Evolutionary conservation across 352 stramenopile genomes (phyloP).

Genomic region (Achlya hypogyna): DNA sequence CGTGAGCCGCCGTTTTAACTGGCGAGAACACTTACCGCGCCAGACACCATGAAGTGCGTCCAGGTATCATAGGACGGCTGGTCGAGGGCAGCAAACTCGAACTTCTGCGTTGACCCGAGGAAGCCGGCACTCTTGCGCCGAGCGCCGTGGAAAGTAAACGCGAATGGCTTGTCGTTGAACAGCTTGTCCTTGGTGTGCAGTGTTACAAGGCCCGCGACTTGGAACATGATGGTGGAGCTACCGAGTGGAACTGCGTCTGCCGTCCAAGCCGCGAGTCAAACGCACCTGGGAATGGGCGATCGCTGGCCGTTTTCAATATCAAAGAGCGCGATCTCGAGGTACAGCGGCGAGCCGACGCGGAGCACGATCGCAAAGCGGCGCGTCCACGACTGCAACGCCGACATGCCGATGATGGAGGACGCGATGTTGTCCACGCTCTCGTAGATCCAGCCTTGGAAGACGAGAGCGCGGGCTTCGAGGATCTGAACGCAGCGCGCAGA

Average conservation of each 20-base stretch:
- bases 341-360: conserved; percentile 33
- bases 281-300: background rate
- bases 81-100: conserved; percentile 13
- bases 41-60: background rate
- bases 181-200: conserved; percentile 20
- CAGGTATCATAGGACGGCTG: conserved; percentile 20
- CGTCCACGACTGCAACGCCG: conserved; percentile 76
- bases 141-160: conserved; percentile 7
- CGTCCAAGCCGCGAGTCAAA: too few species aligned
- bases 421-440: conserved; percentile 72
- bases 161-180: conserved; percentile 19
- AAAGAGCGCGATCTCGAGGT: conserved; percentile 72
- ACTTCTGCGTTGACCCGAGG: background rate
- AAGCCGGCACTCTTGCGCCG: conserved; percentile 19
- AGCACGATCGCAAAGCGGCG: conserved; percentile 49
- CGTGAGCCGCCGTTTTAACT: conserved; percentile 21
- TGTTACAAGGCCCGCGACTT: background rate
- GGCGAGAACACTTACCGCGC: background rate
- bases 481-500: background rate
- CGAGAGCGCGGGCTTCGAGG: conserved; percentile 27
- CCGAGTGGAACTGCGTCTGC: too few species aligned
- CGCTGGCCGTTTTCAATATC: background rate
- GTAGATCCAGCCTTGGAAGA: conserved; percentile 53
- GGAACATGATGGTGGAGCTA: conserved; percentile 10
- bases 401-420: conserved; percentile 59